phyloP scores from a whole-genome alignment of 148 eudicot genomes.

The Polygonum aviculare region DNA sequence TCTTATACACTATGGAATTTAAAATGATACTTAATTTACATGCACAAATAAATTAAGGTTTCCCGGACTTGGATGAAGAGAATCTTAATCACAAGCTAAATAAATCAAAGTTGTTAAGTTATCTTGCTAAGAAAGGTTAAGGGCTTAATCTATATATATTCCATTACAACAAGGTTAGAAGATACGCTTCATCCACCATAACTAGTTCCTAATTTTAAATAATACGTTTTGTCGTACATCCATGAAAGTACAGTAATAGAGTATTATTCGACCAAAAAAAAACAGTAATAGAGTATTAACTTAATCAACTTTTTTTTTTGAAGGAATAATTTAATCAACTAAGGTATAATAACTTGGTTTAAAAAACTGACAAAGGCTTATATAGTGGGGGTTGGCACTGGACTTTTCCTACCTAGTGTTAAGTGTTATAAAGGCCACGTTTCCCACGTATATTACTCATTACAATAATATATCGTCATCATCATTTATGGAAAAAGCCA shows the following conservation, averaged over 20 bases:
- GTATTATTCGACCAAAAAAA: too few species aligned
- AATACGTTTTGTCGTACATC: background rate
- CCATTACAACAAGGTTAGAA: too few species aligned
- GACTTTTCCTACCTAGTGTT: background rate
- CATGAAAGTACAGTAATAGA: background rate
- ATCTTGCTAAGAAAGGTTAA: too few species aligned
- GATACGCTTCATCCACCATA: background rate
- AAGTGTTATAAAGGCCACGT: background rate
- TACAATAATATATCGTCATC: background rate
- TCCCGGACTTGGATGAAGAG: too few species aligned
- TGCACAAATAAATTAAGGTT: too few species aligned
- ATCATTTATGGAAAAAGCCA: background rate
- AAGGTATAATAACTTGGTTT: background rate
- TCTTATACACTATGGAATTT: too few species aligned
- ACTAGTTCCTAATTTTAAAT: background rate
- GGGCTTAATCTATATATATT: too few species aligned
- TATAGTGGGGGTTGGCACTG: background rate
- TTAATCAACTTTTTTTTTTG: too few species aligned
- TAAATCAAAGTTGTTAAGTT: too few species aligned
- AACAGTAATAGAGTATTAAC: background rate
- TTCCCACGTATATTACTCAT: background rate
- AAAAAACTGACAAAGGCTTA: background rate
- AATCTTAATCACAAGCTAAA: too few species aligned
- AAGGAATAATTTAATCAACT: too few species aligned
- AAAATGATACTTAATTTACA: too few species aligned